Conservation (phyloP, 176 grass and related monocot genomes). For the Alloteropsis semialata region DNA sequence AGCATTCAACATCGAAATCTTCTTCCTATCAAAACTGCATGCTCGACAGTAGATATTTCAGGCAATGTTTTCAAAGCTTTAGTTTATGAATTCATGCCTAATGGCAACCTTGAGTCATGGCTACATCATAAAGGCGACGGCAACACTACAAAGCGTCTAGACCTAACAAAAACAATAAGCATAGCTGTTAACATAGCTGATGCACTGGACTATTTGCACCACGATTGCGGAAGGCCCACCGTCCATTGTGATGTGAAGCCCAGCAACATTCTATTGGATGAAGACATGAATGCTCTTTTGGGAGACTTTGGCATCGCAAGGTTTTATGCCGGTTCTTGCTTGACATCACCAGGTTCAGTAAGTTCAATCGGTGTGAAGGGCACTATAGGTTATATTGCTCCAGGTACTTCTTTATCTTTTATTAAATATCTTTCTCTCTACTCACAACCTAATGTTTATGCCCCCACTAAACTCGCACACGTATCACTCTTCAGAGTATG, state of each 20-base stretch:
- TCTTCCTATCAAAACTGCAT: conserved; percentile 42
- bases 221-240: not conserved
- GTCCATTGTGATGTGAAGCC: conserved; percentile 58
- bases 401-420: conserved; percentile 29
- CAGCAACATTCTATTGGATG: conserved; percentile 44
- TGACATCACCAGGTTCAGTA: not conserved
- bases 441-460: too few relatives aligned
- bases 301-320: conserved; percentile 55
- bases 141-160: conserved; percentile 8
- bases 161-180: conserved; percentile 30
- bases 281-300: conserved; percentile 35
- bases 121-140: conserved; percentile 4
- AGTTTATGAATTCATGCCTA: conserved; percentile 53
- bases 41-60: conserved; percentile 10
- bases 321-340: not conserved
- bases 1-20: conserved; percentile 50
- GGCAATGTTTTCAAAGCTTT: conserved; percentile 57
- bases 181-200: conserved; percentile 33
- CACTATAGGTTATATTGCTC: conserved; percentile 58
- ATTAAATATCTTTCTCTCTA: not conserved
- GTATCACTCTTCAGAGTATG: not conserved
- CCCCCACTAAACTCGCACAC: too few relatives aligned
- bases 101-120: conserved; percentile 54
- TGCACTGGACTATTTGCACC: conserved; percentile 51
- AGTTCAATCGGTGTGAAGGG: conserved; percentile 20